Evolutionary conservation across 148 eudicot species (phyloP).

Genomic region (Silene uniflora): DNA sequence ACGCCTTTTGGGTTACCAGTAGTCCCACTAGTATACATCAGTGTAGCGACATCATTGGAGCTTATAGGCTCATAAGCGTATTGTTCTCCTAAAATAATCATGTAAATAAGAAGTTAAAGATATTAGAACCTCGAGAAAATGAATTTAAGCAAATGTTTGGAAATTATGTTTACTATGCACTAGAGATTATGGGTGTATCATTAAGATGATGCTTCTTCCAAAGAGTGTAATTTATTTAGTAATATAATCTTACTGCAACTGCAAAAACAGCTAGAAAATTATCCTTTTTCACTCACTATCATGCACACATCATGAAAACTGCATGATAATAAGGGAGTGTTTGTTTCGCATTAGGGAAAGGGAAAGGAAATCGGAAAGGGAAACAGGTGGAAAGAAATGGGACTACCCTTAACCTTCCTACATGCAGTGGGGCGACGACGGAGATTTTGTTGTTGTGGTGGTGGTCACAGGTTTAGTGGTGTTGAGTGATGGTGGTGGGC

Average conservation of each 20-base stretch:
- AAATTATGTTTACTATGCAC: too few relatives aligned
- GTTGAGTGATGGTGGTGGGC: too few relatives aligned
- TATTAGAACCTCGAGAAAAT: constrained; percentile 6
- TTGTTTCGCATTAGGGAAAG: too few relatives aligned
- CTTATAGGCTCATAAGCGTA: constrained; percentile 65
- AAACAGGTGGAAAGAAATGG: too few relatives aligned
- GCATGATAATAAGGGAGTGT: too few relatives aligned
- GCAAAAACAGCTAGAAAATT: not conserved
- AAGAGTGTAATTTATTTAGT: too few relatives aligned
- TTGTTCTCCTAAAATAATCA: constrained; percentile 52
- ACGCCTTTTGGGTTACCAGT: constrained; percentile 97
- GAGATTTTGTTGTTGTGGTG: too few relatives aligned
- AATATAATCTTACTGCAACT: not conserved
- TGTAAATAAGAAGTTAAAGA: not conserved
- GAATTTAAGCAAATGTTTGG: too few relatives aligned
- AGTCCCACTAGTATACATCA: constrained; percentile 95
- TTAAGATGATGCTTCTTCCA: not conserved
- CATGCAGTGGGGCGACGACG: too few relatives aligned
- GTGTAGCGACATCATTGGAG: constrained; percentile 78
- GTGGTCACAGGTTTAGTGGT: too few relatives aligned
- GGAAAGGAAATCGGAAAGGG: too few relatives aligned
- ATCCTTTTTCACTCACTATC: not conserved
- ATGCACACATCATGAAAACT: not conserved
- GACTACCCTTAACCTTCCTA: too few relatives aligned
- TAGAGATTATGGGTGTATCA: not conserved